Base-by-base conservation (phyloP, 2,329 filamentous ascomycete genomes). In the Microsporum ferrugineum region DNA sequence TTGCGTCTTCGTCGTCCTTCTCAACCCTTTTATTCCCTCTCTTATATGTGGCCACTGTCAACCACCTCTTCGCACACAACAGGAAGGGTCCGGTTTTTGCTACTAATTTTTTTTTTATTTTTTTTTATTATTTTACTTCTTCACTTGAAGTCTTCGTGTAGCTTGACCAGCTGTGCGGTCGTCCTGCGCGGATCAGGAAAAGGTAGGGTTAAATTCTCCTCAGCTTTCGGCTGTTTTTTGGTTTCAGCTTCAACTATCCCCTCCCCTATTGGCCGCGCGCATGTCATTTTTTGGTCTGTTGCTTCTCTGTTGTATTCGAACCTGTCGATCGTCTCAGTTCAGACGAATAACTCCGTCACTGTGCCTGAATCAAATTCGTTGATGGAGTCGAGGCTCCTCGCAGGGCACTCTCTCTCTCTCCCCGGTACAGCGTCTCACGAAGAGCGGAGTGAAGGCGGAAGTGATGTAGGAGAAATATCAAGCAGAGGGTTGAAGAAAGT, bases 121-220 rank as follows among this genome's bases (percentile, higher is more conserved):
- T 49, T 12, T 23, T 23, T 31, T 29, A 12, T 14, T 14, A 27
- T 29, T 31, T 49, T 33, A 23, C 17, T 23, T 23, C 17, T 23
- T 23, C 17, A 23, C 23, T 8, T 12, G 31, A 31, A 49, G 27
- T 49, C 31, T 2, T 29, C 10, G 45, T 49, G 45, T 49, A 49
- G 45, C 45, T 14, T 23, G 27, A 17, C 4, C 23, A 49, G 27
- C 27, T 55, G 49, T 34, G 49, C 14, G 33, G 49, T 34, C 12
- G 49, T 34, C 36, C 49, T 55, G 49, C 49, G 49, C 29, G 33
- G n/a, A 34, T 55, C 31, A 55, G 49, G n/a, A 36, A 23, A 55
- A 55, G 49, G 49, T 55, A 55, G 49, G 49, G 49, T 36, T 55
- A 31, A 55, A 55, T 55, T n/a, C 49, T 55, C 49, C 49, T 55